Evolutionary conservation across 1,284 basidiomycete genomes (phyloP).

Genomic region (Porodaedalea pini): DNA sequence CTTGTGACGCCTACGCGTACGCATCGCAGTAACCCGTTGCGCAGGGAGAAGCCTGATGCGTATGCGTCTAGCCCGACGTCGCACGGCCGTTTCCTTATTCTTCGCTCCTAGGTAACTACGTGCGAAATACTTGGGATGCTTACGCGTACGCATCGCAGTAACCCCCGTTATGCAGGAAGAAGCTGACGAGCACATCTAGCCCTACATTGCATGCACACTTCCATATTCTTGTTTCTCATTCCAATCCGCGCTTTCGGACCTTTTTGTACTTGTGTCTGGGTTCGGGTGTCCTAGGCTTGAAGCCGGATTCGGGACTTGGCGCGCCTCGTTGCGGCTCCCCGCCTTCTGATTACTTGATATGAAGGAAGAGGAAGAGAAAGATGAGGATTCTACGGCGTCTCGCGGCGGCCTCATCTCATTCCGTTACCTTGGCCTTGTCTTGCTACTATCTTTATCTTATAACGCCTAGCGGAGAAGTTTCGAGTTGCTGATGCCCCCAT

Average conservation of each 20-base stretch:
- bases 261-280: not conserved
- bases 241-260: not conserved
- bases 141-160: not conserved
- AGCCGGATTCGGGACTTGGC: not conserved
- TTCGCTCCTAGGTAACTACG: no score
- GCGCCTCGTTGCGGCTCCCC: not conserved
- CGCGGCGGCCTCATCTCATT: not conserved
- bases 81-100: not conserved
- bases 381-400: not conserved
- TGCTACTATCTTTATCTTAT: not conserved
- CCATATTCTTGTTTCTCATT: not conserved
- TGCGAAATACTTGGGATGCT: not conserved
- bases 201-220: not conserved
- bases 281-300: not conserved
- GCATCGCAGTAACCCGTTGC: not conserved
- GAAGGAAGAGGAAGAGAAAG: slow-evolving; percentile 3
- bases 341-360: not conserved
- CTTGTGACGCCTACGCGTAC: not conserved
- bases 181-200: not conserved
- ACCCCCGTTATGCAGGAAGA: not conserved
- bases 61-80: not conserved
- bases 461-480: not conserved
- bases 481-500: not conserved
- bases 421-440: not conserved
- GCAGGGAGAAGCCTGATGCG: not conserved